Conservation (phyloP, 768 basidiomycete genomes). For the Dacryopinax primogenitus region DNA sequence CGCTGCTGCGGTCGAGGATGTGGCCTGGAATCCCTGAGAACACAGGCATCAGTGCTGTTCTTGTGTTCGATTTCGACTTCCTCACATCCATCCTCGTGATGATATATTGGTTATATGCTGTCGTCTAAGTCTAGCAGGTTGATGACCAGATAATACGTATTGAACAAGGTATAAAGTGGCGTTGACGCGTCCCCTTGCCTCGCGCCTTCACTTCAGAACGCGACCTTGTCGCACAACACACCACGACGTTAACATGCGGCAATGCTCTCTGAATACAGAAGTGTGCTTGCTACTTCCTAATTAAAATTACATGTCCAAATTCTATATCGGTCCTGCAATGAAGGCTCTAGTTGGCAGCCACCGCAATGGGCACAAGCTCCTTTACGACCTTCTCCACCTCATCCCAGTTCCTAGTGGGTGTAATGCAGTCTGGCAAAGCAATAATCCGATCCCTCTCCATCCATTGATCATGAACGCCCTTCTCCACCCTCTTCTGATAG, state of each 20-base stretch:
- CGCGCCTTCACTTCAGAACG: background rate
- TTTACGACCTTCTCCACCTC: conserved; percentile 26
- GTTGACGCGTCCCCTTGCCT: conserved; percentile 5
- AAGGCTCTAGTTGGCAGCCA: background rate
- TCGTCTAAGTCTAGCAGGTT: background rate
- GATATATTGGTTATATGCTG: background rate
- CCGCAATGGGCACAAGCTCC: background rate
- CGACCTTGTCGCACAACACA: too few species aligned
- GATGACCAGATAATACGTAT: background rate
- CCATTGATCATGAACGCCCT: conserved; percentile 44
- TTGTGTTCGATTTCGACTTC: background rate
- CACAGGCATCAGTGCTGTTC: background rate
- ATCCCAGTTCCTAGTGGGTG: conserved; percentile 51
- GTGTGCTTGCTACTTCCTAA: background rate
- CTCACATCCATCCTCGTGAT: background rate
- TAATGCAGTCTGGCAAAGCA: conserved; percentile 38
- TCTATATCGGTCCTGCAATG: background rate
- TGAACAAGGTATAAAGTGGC: background rate
- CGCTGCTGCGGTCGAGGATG: conserved; percentile 92
- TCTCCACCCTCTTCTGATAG: conserved; percentile 34
- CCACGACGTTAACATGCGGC: background rate
- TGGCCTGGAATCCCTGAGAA: conserved; percentile 21
- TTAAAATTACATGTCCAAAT: background rate
- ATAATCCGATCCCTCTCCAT: conserved; percentile 29
- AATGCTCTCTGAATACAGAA: background rate